phyloP scores from a whole-genome alignment of 2,329 filamentous ascomycete species.

The Helminthosporium solani region DNA sequence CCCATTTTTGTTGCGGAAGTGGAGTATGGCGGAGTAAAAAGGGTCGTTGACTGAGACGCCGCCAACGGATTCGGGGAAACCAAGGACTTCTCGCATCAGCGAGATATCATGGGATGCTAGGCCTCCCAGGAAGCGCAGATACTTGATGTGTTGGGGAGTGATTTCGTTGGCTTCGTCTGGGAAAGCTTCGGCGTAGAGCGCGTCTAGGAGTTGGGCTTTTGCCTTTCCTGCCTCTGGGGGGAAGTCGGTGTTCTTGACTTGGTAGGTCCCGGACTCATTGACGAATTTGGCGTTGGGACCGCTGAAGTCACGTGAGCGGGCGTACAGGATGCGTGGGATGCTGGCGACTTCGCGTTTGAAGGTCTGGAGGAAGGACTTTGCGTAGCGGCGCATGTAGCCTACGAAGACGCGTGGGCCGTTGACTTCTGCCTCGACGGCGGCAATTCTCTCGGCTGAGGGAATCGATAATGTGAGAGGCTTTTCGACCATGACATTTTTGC shows the following conservation, averaged over 20 bases:
- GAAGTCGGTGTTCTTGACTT: slow-evolving; percentile 47
- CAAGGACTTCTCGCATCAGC: slow-evolving; percentile 53
- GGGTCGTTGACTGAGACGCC: slow-evolving; percentile 13
- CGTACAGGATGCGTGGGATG: slow-evolving; percentile 58
- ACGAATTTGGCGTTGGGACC: slow-evolving; percentile 57
- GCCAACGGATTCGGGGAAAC: slow-evolving; percentile 48
- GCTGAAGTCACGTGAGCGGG: slow-evolving; percentile 52
- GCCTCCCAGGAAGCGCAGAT: slow-evolving; percentile 36
- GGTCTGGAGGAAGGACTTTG: slow-evolving; percentile 55
- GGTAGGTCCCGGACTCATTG: slow-evolving; percentile 50
- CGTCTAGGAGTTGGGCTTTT: too few relatives aligned
- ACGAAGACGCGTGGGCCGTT: slow-evolving; percentile 54
- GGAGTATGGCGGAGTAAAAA: slow-evolving; percentile 11
- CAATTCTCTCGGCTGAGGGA: slow-evolving; percentile 49
- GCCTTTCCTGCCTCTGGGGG: slow-evolving; percentile 26
- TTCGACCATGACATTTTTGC: slow-evolving; percentile 61
- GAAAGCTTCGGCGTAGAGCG: too few relatives aligned
- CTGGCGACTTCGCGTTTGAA: slow-evolving; percentile 54
- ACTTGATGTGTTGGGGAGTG: too few relatives aligned
- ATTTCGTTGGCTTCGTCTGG: too few relatives aligned
- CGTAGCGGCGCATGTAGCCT: slow-evolving; percentile 63
- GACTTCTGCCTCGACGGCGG: slow-evolving; percentile 50
- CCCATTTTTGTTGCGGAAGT: slow-evolving; percentile 4
- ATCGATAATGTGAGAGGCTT: slow-evolving; percentile 58
- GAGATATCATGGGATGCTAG: slow-evolving; percentile 58